Conservation (phyloP, 768 basidiomycete species). For the Russula olivacea region DNA sequence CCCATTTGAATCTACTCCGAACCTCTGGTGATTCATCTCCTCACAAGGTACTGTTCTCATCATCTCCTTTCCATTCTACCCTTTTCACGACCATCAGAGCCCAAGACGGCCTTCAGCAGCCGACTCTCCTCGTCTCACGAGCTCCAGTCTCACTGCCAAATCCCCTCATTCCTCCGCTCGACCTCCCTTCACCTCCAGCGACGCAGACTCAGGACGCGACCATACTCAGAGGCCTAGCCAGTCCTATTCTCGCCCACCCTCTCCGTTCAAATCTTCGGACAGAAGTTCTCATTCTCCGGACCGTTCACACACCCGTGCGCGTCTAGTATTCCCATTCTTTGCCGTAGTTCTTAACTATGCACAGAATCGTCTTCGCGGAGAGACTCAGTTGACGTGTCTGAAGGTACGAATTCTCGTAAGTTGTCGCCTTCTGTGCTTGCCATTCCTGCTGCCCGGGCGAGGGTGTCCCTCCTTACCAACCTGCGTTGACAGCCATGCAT, state of each 20-base stretch:
- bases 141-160: constrained; percentile 29
- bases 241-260: constrained; percentile 50
- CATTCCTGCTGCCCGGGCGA: not conserved
- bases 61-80: constrained; percentile 44
- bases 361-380: constrained; percentile 20
- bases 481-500: constrained; percentile 17
- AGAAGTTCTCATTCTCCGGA: constrained; percentile 38
- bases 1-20: constrained; percentile 24
- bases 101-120: constrained; percentile 82
- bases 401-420: constrained; percentile 16
- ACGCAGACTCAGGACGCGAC: constrained; percentile 29
- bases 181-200: constrained; percentile 16
- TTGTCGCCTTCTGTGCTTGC: constrained; percentile 1
- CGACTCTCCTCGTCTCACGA: constrained; percentile 66
- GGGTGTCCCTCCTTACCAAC: constrained; percentile 4
- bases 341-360: constrained; percentile 2
- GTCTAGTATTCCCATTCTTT: not conserved
- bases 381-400: constrained; percentile 21
- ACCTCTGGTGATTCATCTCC: constrained; percentile 26
- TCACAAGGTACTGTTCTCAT: constrained; percentile 30
- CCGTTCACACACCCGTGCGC: constrained; percentile 24
- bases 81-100: constrained; percentile 71
- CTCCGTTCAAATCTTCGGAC: constrained; percentile 69
- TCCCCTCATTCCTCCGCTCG: constrained; percentile 26
- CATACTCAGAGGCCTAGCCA: constrained; percentile 31